phyloP scores from a whole-genome alignment of 345 rosid genomes.

The Rubroshorea leprosula region DNA sequence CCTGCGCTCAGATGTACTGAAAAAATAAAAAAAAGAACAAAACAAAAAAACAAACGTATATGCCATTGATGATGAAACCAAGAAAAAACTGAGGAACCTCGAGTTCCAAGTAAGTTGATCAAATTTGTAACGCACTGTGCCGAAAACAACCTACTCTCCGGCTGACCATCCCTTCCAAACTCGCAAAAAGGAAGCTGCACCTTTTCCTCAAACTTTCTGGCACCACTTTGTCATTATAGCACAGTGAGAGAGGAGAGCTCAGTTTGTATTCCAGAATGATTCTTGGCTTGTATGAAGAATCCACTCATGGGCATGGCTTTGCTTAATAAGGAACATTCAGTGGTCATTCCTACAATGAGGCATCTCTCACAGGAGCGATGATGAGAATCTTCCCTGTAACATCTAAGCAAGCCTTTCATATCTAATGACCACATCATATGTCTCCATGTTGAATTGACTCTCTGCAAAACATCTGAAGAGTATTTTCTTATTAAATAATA shows the following conservation, averaged over 20 bases:
- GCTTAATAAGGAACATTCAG: neutral
- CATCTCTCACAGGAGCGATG: too few relatives aligned
- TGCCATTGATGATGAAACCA: neutral
- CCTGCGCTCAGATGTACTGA: too few relatives aligned
- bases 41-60: too few relatives aligned
- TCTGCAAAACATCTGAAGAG: slow-evolving; percentile 53
- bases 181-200: neutral
- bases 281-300: neutral
- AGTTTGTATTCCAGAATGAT: neutral
- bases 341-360: too few relatives aligned
- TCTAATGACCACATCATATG: slow-evolving; percentile 59
- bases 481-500: slow-evolving; percentile 7
- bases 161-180: neutral
- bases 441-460: slow-evolving; percentile 52
- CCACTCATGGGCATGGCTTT: neutral
- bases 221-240: neutral
- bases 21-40: too few relatives aligned
- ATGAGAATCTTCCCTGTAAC: neutral
- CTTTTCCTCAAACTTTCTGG: neutral
- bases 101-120: neutral
- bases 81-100: neutral
- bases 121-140: neutral
- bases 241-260: neutral
- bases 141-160: neutral
- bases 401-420: slow-evolving; percentile 29